Percentiles rank a stretch among this genome's conserved stretches.
These are phyloP conservation scores for Paxillus involutus DNA, from an alignment of 768 basidiomycete species.

Conservation along the genomic window DNA sequence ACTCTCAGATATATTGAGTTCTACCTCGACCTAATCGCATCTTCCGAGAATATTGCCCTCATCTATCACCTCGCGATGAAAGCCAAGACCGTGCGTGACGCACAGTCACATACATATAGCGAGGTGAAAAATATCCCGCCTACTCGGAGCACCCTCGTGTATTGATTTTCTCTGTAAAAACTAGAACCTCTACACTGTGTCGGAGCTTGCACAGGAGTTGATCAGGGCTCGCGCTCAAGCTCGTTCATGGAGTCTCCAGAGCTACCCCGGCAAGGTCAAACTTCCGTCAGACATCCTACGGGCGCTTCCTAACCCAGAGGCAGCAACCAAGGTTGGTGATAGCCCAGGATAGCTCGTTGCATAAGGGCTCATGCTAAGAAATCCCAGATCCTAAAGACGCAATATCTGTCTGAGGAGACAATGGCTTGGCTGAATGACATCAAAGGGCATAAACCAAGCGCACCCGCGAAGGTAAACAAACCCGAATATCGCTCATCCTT, in stretches of 20 bases:
- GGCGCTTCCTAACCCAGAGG: conserved; percentile 63
- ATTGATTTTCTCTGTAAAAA: background rate
- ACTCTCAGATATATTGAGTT: conserved; percentile 78
- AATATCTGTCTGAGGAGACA: conserved; percentile 66
- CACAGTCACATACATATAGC: conserved; percentile 62
- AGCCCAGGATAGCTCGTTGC: background rate
- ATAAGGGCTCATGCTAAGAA: background rate
- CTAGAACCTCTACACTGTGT: conserved; percentile 84
- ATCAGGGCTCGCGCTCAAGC: conserved; percentile 64
- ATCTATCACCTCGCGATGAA: conserved; percentile 81
- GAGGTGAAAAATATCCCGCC: conserved; percentile 47
- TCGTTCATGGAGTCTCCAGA: conserved; percentile 74
- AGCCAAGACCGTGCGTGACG: conserved; percentile 85
- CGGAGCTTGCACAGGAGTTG: conserved; percentile 87
- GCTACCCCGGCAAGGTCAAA: conserved; percentile 78
- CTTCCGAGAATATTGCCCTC: conserved; percentile 80
- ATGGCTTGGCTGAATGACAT: conserved; percentile 56
- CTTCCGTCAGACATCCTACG: conserved; percentile 83
- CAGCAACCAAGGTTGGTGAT: conserved; percentile 55
- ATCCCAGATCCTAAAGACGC: conserved; percentile 62
- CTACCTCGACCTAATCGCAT: conserved; percentile 77
- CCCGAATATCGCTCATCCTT: background rate
- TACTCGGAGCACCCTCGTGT: background rate
- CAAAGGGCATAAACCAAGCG: conserved; percentile 35
- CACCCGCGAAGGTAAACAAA: conserved; percentile 26